A percentile compares a stretch with the other conserved stretches of the same genome.
phyloP scores from a whole-genome alignment of 2,329 filamentous ascomycete genomes.

The Hypoxylon sp. region DNA sequence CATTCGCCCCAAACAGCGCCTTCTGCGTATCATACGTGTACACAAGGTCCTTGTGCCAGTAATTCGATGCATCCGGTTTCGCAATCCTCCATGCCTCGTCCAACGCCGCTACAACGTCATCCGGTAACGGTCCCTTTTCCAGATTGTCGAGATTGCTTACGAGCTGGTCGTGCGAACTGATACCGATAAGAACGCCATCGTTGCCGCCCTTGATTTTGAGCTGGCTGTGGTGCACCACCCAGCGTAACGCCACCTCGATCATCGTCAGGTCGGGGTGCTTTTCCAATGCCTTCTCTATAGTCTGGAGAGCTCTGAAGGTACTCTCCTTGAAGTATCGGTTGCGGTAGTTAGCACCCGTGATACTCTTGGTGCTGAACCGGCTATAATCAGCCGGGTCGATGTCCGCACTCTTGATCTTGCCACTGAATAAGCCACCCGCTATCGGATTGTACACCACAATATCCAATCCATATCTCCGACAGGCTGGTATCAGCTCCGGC shows the following conservation, averaged over 20 bases:
- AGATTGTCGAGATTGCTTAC: conserved; percentile 70
- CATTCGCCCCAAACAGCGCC: conserved; percentile 68
- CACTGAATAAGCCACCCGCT: conserved; percentile 84
- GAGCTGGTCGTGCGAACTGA: conserved; percentile 71
- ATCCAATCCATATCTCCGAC: conserved; percentile 81
- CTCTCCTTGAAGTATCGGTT: conserved; percentile 79
- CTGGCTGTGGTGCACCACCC: conserved; percentile 79
- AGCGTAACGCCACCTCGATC: conserved; percentile 81
- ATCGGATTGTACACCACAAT: conserved; percentile 88
- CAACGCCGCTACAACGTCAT: conserved; percentile 80
- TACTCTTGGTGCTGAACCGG: conserved; percentile 73
- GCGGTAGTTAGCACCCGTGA: conserved; percentile 71
- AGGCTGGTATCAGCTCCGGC: conserved; percentile 79
- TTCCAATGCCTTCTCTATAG: conserved; percentile 77
- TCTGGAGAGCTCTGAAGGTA: conserved; percentile 73
- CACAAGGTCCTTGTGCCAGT: conserved; percentile 73
- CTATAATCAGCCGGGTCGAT: conserved; percentile 72
- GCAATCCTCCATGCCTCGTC: conserved; percentile 83
- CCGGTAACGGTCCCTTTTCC: conserved; percentile 80
- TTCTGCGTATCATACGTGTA: conserved; percentile 77
- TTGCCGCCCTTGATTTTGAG: conserved; percentile 67
- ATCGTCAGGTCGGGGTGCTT: conserved; percentile 76
- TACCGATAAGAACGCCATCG: conserved; percentile 73
- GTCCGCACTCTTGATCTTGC: conserved; percentile 81
- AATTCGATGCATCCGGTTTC: conserved; percentile 69